These are phyloP conservation scores for Cystoderma amianthinum DNA, from an alignment of 768 basidiomycete species.

Conservation along the genomic window DNA sequence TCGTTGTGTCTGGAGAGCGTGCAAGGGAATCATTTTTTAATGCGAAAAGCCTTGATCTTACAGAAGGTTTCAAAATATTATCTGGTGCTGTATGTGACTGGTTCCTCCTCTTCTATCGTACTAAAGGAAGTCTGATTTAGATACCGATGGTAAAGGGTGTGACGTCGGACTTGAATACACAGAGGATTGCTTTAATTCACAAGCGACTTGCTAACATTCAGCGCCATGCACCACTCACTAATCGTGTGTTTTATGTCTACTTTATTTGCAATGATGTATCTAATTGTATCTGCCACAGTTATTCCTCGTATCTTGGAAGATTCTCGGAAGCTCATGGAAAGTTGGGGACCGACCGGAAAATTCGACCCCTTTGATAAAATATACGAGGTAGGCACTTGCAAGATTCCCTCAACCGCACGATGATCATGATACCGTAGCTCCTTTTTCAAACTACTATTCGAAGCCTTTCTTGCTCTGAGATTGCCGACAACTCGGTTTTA, in stretches of 20 bases:
- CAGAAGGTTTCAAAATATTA: constrained; percentile 74
- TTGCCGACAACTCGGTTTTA: constrained; percentile 55
- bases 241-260: constrained; percentile 37
- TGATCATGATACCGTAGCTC: too few species aligned
- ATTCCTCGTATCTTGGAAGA: constrained; percentile 62
- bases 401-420: too few species aligned
- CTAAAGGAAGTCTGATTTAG: constrained; percentile 26
- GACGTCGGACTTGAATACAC: constrained; percentile 61
- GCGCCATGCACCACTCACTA: constrained; percentile 50
- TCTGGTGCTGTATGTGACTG: constrained; percentile 61
- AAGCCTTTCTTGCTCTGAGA: constrained; percentile 59
- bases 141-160: constrained; percentile 74
- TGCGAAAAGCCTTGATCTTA: constrained; percentile 65
- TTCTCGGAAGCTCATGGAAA: constrained; percentile 50
- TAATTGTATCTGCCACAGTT: constrained; percentile 29
- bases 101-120: constrained; percentile 8
- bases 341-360: constrained; percentile 58
- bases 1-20: constrained; percentile 70
- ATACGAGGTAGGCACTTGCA: constrained; percentile 67
- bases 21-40: constrained; percentile 66
- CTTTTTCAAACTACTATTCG: constrained; percentile 71
- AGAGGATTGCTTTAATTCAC: constrained; percentile 59
- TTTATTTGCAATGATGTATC: constrained; percentile 7
- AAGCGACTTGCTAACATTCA: constrained; percentile 64
- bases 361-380: constrained; percentile 69